These are phyloP conservation scores for Boletus edulis DNA, from an alignment of 768 basidiomycete genomes.

Conservation along the genomic window DNA sequence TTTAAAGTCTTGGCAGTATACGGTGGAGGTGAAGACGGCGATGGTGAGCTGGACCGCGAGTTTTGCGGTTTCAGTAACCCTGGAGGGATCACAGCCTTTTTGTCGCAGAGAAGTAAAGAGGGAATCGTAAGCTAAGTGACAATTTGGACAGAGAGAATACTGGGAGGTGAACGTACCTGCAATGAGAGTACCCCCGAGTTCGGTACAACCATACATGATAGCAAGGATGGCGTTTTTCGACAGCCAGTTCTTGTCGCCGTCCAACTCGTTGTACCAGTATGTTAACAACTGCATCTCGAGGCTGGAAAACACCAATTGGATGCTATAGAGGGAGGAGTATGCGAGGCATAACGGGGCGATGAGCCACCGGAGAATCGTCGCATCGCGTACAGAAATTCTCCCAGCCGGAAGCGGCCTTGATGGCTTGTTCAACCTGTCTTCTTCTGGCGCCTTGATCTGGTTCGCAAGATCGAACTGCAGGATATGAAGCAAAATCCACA, in stretches of 20 bases:
- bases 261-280: conserved; percentile 38
- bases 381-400: conserved; percentile 36
- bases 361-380: conserved; percentile 37
- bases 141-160: not conserved
- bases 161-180: conserved; percentile 28
- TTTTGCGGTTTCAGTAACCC: conserved; percentile 26
- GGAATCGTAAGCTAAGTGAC: not conserved
- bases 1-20: conserved; percentile 50
- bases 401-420: conserved; percentile 45
- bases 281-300: conserved; percentile 33
- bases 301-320: conserved; percentile 32
- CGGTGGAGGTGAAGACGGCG: conserved; percentile 41
- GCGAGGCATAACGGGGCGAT: conserved; percentile 34
- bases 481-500: conserved; percentile 47
- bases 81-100: conserved; percentile 22
- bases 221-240: conserved; percentile 40
- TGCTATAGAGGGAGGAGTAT: conserved; percentile 34
- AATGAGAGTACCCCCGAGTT: conserved; percentile 37
- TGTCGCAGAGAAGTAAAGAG: not conserved
- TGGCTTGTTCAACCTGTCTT: conserved; percentile 45
- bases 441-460: conserved; percentile 39
- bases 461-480: conserved; percentile 46
- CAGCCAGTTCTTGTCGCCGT: conserved; percentile 37
- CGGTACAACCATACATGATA: conserved; percentile 36
- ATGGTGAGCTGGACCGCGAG: conserved; percentile 36